A percentile compares a stretch with the other conserved stretches of the same genome.
These are phyloP conservation scores for Batrachochytrium dendrobatidis DNA, from an alignment of 371 early-diverging fungal genomes.

Conservation along the genomic window DNA sequence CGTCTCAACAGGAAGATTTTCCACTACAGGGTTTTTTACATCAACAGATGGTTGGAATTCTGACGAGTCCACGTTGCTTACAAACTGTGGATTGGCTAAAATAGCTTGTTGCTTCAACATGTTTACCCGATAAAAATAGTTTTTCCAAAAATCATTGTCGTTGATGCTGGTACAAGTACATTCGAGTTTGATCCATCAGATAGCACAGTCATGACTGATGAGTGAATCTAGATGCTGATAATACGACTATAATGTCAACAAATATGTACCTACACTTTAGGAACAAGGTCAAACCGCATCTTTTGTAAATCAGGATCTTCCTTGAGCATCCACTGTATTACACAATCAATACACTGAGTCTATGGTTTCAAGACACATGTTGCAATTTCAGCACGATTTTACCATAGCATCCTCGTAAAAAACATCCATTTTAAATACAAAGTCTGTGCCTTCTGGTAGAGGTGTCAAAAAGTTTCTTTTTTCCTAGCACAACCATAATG, in stretches of 20 bases:
- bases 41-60: too few species aligned
- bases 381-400: background rate
- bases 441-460: slow-evolving; percentile 61
- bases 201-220: too few species aligned
- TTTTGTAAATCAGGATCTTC: slow-evolving; percentile 49
- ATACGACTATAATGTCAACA: too few species aligned
- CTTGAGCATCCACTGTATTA: slow-evolving; percentile 44
- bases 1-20: too few species aligned
- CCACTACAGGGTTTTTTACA: too few species aligned
- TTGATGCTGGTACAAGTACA: slow-evolving; percentile 37
- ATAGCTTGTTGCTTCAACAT: slow-evolving; percentile 42
- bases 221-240: too few species aligned
- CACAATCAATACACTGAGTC: background rate
- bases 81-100: too few species aligned
- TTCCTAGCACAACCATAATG: slow-evolving; percentile 36
- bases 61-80: too few species aligned
- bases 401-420: slow-evolving; percentile 50
- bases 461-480: slow-evolving; percentile 56
- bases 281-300: slow-evolving; percentile 61
- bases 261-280: slow-evolving; percentile 42
- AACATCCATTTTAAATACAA: slow-evolving; percentile 56
- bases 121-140: slow-evolving; percentile 70
- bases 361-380: background rate
- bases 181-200: background rate
- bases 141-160: slow-evolving; percentile 61